Base-by-base conservation (phyloP, 371 early-diverging fungal species). In the Mucor mucedo region DNA sequence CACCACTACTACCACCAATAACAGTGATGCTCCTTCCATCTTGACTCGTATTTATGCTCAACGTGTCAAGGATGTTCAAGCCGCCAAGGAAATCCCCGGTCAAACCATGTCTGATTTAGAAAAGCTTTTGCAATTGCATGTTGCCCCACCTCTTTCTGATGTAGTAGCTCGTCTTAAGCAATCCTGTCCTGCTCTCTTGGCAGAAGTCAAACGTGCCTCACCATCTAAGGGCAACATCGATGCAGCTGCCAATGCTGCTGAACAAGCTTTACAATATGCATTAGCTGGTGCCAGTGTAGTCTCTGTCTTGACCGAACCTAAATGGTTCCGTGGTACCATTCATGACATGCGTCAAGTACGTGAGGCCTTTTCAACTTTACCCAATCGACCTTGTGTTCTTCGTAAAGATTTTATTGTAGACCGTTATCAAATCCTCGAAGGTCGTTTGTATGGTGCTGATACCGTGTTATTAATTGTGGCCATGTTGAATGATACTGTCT, bases 371-470 rank as follows among this genome's bases (percentile, higher is more conserved):
- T 78, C 78, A 41, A 66, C 72, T 27, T 48, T 85, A 21, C 87
- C 91, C 13, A 82, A 91, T 70, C 88, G 98, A 4, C 98, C 98
- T 5, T 95, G 95, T 14, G 86, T 98, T 1, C 84, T 98, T 54
- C 89, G 97, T 62, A 98, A 98, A 65, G 99, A 98, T 63, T 98
- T 98, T 65, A 88, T 98, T 58, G 87, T 97, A n/a, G 95, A 95
- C 66, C 82, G 84, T n/a, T 98, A 97, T 79, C 98, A 97, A 75
- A 91, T 98, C 48, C 76, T 91, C 35, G 97, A 98, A 77, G 95
- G 95, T 6, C 86, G 97, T 27, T 75, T 96, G 35, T 85, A 88
- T 63, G 95, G 95, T 58, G 98, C 98, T 11, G 99, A 98, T 69
- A 92, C 95, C 0, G 83, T 98, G 2, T 81, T 98, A 54, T 79